These are phyloP conservation scores for Zygosaccharomyces bailii DNA, from an alignment of 805 yeast species.

Conservation along the genomic window DNA sequence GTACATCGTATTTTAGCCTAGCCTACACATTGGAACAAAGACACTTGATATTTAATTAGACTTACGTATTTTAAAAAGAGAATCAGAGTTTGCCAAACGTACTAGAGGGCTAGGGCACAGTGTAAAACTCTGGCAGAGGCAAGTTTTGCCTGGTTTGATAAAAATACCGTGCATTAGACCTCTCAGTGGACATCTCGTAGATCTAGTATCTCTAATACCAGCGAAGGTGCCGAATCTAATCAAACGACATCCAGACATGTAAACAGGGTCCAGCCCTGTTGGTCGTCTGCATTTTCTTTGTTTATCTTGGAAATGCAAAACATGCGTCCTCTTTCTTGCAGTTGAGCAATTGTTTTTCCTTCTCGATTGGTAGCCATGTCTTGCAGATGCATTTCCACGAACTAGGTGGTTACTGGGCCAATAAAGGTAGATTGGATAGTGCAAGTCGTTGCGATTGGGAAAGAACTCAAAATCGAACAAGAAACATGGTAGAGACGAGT, in stretches of 20 bases:
- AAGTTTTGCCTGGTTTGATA: conserved; percentile 16
- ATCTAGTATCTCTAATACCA: conserved; percentile 21
- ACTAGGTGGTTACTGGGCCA: background rate
- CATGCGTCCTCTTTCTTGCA: conserved; percentile 10
- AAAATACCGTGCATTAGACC: conserved; percentile 21
- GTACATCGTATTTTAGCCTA: conserved; percentile 19
- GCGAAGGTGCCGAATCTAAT: conserved; percentile 23
- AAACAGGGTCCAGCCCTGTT: conserved; percentile 7
- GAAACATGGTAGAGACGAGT: conserved; percentile 1
- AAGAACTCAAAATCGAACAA: background rate
- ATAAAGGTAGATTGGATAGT: background rate
- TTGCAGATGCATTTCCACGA: background rate
- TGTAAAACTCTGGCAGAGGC: conserved; percentile 19
- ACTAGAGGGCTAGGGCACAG: conserved; percentile 23
- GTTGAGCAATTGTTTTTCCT: background rate
- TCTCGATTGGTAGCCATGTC: background rate
- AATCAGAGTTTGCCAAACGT: conserved; percentile 1
- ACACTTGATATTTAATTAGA: background rate
- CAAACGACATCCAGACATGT: conserved; percentile 10
- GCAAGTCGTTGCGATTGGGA: background rate
- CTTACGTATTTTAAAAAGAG: conserved; percentile 6
- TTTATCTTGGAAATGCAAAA: conserved; percentile 9
- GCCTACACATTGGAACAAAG: background rate
- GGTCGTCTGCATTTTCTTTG: conserved; percentile 14
- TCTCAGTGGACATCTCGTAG: conserved; percentile 20